A percentile compares a stretch with the other conserved stretches of the same genome.
These are phyloP conservation scores for Linnemannia schmuckeri DNA, from an alignment of 192 early-diverging fungal genomes.

Conservation along the genomic window DNA sequence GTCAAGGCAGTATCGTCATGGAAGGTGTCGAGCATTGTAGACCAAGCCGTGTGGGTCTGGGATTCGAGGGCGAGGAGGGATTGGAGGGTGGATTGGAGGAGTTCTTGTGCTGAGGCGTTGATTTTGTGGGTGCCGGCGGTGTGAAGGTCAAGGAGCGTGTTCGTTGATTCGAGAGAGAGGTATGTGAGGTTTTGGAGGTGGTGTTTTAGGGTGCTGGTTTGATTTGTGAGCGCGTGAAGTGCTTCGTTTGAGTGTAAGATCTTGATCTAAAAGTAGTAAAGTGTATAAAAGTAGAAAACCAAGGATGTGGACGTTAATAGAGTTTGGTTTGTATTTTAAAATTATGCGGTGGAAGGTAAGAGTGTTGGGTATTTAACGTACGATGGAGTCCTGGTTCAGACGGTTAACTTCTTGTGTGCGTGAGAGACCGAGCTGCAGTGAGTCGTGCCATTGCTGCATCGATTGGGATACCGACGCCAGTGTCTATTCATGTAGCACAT, in stretches of 20 bases:
- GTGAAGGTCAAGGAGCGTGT: conserved; percentile 1
- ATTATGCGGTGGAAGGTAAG: too few relatives aligned
- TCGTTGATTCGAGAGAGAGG: neutral
- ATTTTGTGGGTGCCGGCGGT: neutral
- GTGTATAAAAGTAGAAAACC: neutral
- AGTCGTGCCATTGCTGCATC: conserved; percentile 11
- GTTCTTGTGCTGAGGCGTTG: neutral
- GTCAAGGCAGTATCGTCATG: neutral
- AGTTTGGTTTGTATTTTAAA: too few relatives aligned
- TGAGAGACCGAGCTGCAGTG: neutral
- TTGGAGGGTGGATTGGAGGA: neutral
- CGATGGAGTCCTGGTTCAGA: conserved; percentile 5
- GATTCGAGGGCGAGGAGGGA: neutral
- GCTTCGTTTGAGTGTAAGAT: conserved; percentile 9
- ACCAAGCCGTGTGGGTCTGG: neutral
- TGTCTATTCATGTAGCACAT: neutral
- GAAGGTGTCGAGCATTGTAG: neutral
- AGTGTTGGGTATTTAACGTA: neutral
- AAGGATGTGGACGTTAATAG: neutral
- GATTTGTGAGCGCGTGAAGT: neutral
- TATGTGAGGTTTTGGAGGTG: neutral
- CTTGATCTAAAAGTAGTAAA: neutral
- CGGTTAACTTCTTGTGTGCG: neutral
- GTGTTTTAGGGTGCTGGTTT: neutral
- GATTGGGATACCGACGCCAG: neutral